Conservation (phyloP, 306 rosid species). For the Prosopis cineraria region DNA sequence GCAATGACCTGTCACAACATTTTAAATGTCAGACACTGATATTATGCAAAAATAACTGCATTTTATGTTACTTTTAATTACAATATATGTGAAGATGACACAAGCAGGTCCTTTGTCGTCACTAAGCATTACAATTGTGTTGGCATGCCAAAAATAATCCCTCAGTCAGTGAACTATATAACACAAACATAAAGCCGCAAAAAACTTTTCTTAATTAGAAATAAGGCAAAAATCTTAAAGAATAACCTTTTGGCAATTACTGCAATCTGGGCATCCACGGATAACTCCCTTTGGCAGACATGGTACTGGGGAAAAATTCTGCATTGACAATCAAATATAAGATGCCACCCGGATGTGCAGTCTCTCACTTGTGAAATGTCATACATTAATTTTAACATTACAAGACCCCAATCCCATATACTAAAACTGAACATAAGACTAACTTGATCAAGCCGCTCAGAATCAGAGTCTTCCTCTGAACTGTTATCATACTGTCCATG, state of each 20-base stretch:
- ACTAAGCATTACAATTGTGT: slow-evolving; percentile 19
- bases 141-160: slow-evolving; percentile 18
- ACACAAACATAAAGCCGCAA: slow-evolving; percentile 19
- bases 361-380: slow-evolving; percentile 14
- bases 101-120: slow-evolving; percentile 5
- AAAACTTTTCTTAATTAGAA: slow-evolving; percentile 13
- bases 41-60: slow-evolving; percentile 19
- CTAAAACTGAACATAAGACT: slow-evolving; percentile 36
- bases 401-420: slow-evolving; percentile 26
- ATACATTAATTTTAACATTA: slow-evolving; percentile 26
- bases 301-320: slow-evolving; percentile 61
- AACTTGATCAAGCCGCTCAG: slow-evolving; percentile 74
- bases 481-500: slow-evolving; percentile 52
- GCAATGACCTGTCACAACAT: slow-evolving; percentile 74
- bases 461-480: slow-evolving; percentile 68
- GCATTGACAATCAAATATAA: slow-evolving; percentile 48
- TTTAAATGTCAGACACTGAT: slow-evolving; percentile 41
- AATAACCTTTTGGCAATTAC: slow-evolving; percentile 82
- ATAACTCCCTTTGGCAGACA: slow-evolving; percentile 80
- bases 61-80: not conserved
- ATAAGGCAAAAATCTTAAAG: slow-evolving; percentile 15
- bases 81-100: slow-evolving; percentile 13
- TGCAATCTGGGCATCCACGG: slow-evolving; percentile 92
- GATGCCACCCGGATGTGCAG: slow-evolving; percentile 35
- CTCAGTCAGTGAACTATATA: slow-evolving; percentile 24